Evolutionary conservation across 140 eudicot species (phyloP).

Genomic region (Cichorium intybus): DNA sequence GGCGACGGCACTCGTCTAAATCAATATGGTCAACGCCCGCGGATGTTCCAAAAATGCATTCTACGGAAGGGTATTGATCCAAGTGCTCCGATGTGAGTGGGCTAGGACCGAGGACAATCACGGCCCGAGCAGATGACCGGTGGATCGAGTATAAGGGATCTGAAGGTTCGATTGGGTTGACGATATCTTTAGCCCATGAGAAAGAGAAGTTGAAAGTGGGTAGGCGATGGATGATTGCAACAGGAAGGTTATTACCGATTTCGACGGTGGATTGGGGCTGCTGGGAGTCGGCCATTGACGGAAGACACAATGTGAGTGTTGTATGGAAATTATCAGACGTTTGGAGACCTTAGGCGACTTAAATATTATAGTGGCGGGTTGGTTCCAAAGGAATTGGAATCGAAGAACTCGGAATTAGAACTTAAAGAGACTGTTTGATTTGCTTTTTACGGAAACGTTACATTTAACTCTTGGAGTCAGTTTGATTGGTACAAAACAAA

Average conservation of each 20-base stretch:
- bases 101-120: constrained; percentile 38
- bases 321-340: background rate
- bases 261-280: background rate
- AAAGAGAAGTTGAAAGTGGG: constrained; percentile 22
- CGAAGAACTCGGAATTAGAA: no score
- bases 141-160: constrained; percentile 33
- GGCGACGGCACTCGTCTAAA: constrained; percentile 59
- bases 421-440: no score
- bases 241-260: constrained; percentile 10
- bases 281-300: constrained; percentile 15
- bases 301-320: background rate
- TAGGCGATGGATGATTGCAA: constrained; percentile 35
- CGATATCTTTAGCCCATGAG: constrained; percentile 17
- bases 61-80: constrained; percentile 40
- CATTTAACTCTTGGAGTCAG: no score
- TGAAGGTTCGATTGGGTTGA: constrained; percentile 45
- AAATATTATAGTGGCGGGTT: no score
- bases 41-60: constrained; percentile 48
- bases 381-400: no score
- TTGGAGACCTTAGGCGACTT: background rate
- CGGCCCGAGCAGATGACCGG: constrained; percentile 36
- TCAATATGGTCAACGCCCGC: constrained; percentile 74
- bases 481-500: no score
- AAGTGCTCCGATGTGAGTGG: constrained; percentile 41
- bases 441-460: no score